A percentile compares a stretch with the other conserved stretches of the same genome.
phyloP scores from a whole-genome alignment of 345 rosid genomes.

The Hirschfeldia incana region DNA sequence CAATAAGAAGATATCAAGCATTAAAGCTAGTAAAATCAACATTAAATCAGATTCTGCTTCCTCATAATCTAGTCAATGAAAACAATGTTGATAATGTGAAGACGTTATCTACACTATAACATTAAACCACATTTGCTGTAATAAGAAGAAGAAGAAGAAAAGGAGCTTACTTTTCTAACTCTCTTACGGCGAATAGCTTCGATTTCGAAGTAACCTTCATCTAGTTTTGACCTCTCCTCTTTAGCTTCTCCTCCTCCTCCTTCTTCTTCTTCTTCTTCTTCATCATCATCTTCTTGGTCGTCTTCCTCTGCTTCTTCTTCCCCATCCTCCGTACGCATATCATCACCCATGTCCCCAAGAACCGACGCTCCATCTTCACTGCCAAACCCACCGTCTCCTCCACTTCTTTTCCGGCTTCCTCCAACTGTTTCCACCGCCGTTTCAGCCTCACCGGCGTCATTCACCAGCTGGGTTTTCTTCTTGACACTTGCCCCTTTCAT shows the following conservation, averaged over 20 bases:
- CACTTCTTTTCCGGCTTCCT: constrained; percentile 20
- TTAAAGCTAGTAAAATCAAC: constrained; percentile 10
- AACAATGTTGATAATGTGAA: not conserved
- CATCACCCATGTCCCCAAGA: constrained; percentile 34
- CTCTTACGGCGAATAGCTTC: constrained; percentile 96
- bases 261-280: constrained; percentile 34
- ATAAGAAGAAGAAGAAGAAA: constrained; percentile 1
- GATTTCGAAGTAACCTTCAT: constrained; percentile 89
- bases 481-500: constrained; percentile 35
- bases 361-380: constrained; percentile 24
- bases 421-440: not conserved
- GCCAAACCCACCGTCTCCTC: constrained; percentile 21
- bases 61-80: not conserved
- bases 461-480: constrained; percentile 28
- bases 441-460: constrained; percentile 22
- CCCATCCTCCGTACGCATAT: constrained; percentile 28
- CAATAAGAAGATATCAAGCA: constrained; percentile 13
- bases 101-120: not conserved
- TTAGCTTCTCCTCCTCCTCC: constrained; percentile 40
- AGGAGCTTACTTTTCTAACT: constrained; percentile 67
- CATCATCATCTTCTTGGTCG: constrained; percentile 5
- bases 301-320: constrained; percentile 33
- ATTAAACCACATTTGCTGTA: not conserved
- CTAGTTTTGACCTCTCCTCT: constrained; percentile 76
- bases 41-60: constrained; percentile 7